phyloP scores from a whole-genome alignment of 257 asterid genomes.

The Ligustrum vulgare region DNA sequence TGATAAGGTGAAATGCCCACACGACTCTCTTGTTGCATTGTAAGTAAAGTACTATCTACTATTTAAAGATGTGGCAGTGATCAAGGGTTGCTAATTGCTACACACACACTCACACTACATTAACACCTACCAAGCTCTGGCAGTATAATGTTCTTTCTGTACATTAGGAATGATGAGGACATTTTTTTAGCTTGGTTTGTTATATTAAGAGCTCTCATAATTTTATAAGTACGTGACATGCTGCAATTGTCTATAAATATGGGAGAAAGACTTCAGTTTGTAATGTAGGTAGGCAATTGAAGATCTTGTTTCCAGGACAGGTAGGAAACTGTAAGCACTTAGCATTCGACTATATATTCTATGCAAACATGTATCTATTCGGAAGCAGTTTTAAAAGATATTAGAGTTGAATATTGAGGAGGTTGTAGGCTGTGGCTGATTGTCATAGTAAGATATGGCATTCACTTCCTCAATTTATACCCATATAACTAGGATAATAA shows the following conservation, averaged over 20 bases:
- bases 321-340: not conserved
- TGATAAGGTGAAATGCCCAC: too few species aligned
- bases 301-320: not conserved
- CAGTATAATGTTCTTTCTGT: not conserved
- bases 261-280: not conserved
- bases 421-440: not conserved
- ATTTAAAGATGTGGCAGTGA: too few species aligned
- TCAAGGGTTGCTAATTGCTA: not conserved
- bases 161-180: not conserved
- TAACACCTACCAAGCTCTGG: not conserved
- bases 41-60: too few species aligned
- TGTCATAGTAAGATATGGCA: not conserved
- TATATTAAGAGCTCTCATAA: not conserved
- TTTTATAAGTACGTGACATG: not conserved
- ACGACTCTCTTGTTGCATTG: too few species aligned
- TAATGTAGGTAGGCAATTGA: not conserved
- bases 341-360: not conserved
- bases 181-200: not conserved
- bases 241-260: not conserved
- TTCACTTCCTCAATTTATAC: not conserved
- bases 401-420: not conserved
- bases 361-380: not conserved
- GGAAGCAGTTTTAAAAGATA: not conserved
- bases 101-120: not conserved
- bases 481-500: not conserved